These are phyloP conservation scores for Anthostomella pinea DNA, from an alignment of 2,329 filamentous ascomycete species.

Conservation along the genomic window DNA sequence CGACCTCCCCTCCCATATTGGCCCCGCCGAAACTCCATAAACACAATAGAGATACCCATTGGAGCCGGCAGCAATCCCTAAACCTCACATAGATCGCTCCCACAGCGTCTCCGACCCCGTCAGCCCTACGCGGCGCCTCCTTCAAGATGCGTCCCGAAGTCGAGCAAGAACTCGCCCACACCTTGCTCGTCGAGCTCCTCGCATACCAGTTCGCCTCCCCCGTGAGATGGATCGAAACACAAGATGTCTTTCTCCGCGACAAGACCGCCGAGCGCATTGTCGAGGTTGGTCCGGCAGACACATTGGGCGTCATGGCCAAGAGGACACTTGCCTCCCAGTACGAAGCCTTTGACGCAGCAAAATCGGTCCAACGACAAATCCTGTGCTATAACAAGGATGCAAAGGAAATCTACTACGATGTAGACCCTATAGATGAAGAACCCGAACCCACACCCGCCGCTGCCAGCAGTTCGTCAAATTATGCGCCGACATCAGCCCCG, in stretches of 20 bases:
- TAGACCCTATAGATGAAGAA: slow-evolving; percentile 92
- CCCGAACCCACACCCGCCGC: slow-evolving; percentile 58
- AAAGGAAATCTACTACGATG: slow-evolving; percentile 99
- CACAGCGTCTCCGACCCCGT: slow-evolving; percentile 5
- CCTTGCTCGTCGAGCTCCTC: slow-evolving; percentile 94
- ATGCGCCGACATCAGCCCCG: slow-evolving; percentile 45
- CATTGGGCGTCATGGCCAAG: slow-evolving; percentile 95
- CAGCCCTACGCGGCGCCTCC: slow-evolving; percentile 16
- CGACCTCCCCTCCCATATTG: not conserved
- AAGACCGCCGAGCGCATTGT: slow-evolving; percentile 96
- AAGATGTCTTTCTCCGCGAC: slow-evolving; percentile 98
- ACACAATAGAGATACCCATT: not conserved
- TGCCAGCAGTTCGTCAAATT: slow-evolving; percentile 36
- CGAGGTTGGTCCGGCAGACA: slow-evolving; percentile 95
- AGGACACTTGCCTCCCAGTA: slow-evolving; percentile 95
- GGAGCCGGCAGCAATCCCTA: slow-evolving; percentile 1
- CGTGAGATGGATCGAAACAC: slow-evolving; percentile 99
- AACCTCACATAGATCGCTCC: slow-evolving; percentile 4
- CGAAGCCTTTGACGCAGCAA: slow-evolving; percentile 96
- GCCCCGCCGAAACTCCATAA: slow-evolving; percentile 11
- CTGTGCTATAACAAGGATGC: slow-evolving; percentile 99
- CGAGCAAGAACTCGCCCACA: slow-evolving; percentile 98
- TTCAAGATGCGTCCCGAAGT: slow-evolving; percentile 91
- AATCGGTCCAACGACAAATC: slow-evolving; percentile 94
- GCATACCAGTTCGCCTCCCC: slow-evolving; percentile 99